Evolutionary conservation across 148 eudicot genomes (phyloP), one percentile per base, ranked within the genome.

Genomic region (Nepenthes gracilis): DNA sequence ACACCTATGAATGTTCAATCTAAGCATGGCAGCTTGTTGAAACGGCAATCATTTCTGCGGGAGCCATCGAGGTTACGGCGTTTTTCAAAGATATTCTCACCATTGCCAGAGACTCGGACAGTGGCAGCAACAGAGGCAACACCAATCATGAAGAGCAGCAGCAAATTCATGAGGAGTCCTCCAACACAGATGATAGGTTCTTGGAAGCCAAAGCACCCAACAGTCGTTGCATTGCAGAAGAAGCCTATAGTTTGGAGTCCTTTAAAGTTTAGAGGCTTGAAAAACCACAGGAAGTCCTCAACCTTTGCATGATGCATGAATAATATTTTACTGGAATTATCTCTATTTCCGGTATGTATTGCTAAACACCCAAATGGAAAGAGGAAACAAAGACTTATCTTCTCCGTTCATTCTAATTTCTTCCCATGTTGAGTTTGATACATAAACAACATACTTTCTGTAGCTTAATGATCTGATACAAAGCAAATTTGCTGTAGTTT

Each of bases 161-260:
- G 86, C 57, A 82, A 66, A 67, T 85, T 88, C 54, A 75, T 81
- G 87, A 82, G 83, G n/a, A 87, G 96, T 66, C 90, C 90, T 65
- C 90, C 88, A 33, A 72, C 83, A 14, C 76, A 69, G 36, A 72
- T 64, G 69, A 72, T 64, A n/a, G 87, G 83, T 2, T 77, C 96
- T 1, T 92, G 94, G 96, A 88, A 72, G 79, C 96, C 91, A 1
- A 92, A 80, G 75, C 94, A 85, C 67, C 97, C 97, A 33, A 85
- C 93, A 1, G 96, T 84, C 0, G 67, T 92, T 40, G 91, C 91
- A 1, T 54, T 88, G 57, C 93, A 85, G 58, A 75, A 79, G 75
- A 92, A 92, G 62, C 77, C 68, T 9, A 43, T 92, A 60, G 81
- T 92, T 6, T 92, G 98, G 98, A 92, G 96, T 60, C 98, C 98